phyloP scores from a whole-genome alignment of 257 asterid genomes.

The Cinchona pubescens region DNA sequence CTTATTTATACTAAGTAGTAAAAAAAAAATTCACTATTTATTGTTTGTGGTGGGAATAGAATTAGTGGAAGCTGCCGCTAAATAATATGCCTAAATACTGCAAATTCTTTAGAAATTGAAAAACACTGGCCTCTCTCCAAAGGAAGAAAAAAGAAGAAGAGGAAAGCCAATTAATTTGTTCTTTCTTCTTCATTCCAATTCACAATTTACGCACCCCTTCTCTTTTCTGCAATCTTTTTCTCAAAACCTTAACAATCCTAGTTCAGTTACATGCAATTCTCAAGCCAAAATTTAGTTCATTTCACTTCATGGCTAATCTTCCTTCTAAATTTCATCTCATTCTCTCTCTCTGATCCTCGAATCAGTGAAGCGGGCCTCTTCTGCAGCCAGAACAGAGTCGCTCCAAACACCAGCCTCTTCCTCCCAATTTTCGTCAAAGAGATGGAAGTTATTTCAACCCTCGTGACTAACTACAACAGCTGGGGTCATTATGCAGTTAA shows the following conservation, averaged over 20 bases:
- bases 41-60: conserved; percentile 1
- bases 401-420: conserved; percentile 36
- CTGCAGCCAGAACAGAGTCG: conserved; percentile 41
- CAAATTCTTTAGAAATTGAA: neutral
- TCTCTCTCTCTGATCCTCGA: conserved; percentile 54
- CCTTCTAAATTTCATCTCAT: conserved; percentile 1
- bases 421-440: conserved; percentile 49
- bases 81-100: too few species aligned
- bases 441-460: conserved; percentile 64
- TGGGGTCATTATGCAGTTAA: conserved; percentile 43
- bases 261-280: conserved; percentile 3
- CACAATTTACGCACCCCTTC: neutral
- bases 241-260: neutral
- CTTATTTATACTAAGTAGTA: too few species aligned
- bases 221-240: neutral
- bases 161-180: neutral
- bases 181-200: neutral
- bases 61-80: neutral
- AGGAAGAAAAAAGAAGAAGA: neutral
- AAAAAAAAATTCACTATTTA: too few species aligned
- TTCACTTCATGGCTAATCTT: conserved; percentile 32
- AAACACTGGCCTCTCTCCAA: neutral
- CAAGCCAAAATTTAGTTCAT: conserved; percentile 11
- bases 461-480: conserved; percentile 32
- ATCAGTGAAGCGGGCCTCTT: conserved; percentile 54